These are phyloP conservation scores for Babesia ovis DNA, from an alignment of 169 alveolate species.

Conservation along the genomic window DNA sequence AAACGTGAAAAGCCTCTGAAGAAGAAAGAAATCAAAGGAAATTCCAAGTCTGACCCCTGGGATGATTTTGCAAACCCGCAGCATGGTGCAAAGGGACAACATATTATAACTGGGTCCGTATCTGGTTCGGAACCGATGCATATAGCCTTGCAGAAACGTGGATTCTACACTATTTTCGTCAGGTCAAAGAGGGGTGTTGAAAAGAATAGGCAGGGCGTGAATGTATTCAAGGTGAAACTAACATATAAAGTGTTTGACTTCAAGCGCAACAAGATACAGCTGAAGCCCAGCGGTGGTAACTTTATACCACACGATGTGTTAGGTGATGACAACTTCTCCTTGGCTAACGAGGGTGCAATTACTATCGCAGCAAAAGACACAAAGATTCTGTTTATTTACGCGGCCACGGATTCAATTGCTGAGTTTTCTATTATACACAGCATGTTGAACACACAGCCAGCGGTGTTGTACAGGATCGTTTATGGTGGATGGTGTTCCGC, in stretches of 20 bases:
- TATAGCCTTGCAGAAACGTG: conserved; percentile 37
- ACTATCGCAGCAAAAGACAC: not conserved
- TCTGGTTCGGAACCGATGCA: conserved; percentile 6
- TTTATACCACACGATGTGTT: conserved; percentile 15
- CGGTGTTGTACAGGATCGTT: conserved; percentile 34
- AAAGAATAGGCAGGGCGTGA: conserved; percentile 22
- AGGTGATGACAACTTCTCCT: conserved; percentile 20
- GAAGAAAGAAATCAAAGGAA: not conserved
- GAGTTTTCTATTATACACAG: conserved; percentile 7
- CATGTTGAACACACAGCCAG: conserved; percentile 27
- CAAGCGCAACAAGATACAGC: not conserved
- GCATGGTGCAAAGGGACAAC: not conserved
- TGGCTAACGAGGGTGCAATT: conserved; percentile 8
- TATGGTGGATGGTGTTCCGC: conserved; percentile 53
- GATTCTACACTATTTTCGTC: conserved; percentile 62
- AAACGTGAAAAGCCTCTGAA: not conserved
- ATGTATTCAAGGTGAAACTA: conserved; percentile 31
- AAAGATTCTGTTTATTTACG: conserved; percentile 9
- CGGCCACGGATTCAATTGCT: not conserved
- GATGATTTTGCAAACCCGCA: not conserved
- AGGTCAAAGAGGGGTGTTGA: conserved; percentile 28
- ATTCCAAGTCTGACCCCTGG: not conserved
- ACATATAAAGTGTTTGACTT: conserved; percentile 26
- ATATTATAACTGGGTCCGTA: not conserved
- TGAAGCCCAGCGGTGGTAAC: not conserved